Evolutionary conservation across 306 rosid species (phyloP).

Genomic region (Prunus kanzakura): DNA sequence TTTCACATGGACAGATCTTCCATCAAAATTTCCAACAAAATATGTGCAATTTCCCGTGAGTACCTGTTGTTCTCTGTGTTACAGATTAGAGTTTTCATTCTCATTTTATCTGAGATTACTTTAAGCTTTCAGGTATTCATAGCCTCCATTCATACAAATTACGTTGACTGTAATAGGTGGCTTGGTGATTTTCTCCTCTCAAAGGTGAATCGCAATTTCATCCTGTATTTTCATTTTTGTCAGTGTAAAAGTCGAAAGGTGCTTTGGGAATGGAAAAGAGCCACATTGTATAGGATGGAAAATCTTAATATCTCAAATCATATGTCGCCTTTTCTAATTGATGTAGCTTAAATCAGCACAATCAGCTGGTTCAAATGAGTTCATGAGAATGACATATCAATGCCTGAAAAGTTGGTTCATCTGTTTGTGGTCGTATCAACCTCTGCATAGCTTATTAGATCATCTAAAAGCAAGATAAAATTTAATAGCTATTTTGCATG

Average conservation of each 20-base stretch:
- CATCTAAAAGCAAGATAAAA: background rate
- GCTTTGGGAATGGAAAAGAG: background rate
- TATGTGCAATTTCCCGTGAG: constrained; percentile 95
- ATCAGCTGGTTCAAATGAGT: background rate
- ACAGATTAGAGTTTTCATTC: constrained; percentile 17
- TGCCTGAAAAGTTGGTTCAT: background rate
- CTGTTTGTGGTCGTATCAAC: background rate
- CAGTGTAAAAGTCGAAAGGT: background rate
- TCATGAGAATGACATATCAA: background rate
- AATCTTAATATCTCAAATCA: background rate
- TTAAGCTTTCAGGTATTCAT: constrained; percentile 61
- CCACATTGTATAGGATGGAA: background rate
- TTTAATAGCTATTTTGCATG: background rate
- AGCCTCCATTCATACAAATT: constrained; percentile 81
- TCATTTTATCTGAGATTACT: constrained; percentile 4
- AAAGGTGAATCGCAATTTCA: constrained; percentile 58
- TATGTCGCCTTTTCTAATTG: background rate
- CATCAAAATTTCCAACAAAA: constrained; percentile 97
- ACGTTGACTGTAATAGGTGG: constrained; percentile 99
- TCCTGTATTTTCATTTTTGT: constrained; percentile 11
- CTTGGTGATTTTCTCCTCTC: constrained; percentile 94
- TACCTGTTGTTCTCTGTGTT: constrained; percentile 14
- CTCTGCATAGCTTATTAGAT: background rate
- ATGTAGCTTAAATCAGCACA: background rate
- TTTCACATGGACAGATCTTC: constrained; percentile 92